Conservation (phyloP, 2,329 filamentous ascomycete genomes). For the Epichloe gansuensis region DNA sequence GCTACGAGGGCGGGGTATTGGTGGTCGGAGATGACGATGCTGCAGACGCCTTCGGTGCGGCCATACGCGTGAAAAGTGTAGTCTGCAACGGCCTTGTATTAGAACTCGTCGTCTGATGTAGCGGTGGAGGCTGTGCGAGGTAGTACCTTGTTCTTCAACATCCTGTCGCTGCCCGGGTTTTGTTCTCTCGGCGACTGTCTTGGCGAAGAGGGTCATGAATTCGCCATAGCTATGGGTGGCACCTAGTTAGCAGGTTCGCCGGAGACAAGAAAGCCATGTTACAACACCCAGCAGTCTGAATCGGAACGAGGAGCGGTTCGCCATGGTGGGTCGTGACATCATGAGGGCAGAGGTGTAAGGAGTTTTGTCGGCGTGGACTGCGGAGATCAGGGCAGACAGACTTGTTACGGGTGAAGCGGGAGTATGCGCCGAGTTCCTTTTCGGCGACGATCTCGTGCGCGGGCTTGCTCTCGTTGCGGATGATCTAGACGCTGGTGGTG, state of each 20-base stretch:
- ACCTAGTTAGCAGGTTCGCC: slow-evolving; percentile 4
- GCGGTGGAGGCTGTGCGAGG: background rate
- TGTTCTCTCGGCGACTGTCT: slow-evolving; percentile 78
- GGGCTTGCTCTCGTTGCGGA: slow-evolving; percentile 67
- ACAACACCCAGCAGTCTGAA: background rate
- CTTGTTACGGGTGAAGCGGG: slow-evolving; percentile 64
- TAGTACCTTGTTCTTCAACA: slow-evolving; percentile 64
- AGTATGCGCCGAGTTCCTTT: slow-evolving; percentile 67
- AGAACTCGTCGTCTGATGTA: background rate
- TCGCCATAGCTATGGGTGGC: slow-evolving; percentile 31
- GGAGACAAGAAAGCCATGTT: background rate
- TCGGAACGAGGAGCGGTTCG: background rate
- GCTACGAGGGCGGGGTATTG: slow-evolving; percentile 68
- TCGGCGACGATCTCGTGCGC: slow-evolving; percentile 65
- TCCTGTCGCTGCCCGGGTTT: slow-evolving; percentile 70
- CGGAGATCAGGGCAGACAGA: slow-evolving; percentile 23
- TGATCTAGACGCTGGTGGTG: slow-evolving; percentile 43
- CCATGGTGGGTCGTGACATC: background rate
- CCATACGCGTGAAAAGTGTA: slow-evolving; percentile 70
- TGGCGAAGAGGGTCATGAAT: slow-evolving; percentile 75
- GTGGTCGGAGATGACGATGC: slow-evolving; percentile 65
- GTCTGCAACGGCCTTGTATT: slow-evolving; percentile 23
- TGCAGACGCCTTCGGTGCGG: slow-evolving; percentile 60
- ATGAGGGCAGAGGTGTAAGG: background rate
- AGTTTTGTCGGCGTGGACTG: background rate